Conservation (phyloP, 2,329 filamentous ascomycete genomes). For the Reticulascus tulasneorum region DNA sequence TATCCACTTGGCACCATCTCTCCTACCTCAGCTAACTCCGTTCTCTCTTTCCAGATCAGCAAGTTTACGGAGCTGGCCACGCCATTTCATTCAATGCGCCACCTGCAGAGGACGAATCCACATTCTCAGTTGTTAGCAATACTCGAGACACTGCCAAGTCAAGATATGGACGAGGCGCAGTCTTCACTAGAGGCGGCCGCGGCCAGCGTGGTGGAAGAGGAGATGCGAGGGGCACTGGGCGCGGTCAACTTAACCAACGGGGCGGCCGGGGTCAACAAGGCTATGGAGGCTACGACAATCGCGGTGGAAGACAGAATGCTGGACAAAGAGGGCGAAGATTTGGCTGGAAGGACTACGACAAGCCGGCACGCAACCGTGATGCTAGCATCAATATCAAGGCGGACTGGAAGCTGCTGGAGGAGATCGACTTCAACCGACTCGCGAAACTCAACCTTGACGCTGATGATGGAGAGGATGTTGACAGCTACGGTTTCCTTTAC, state of each 20-base stretch:
- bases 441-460: constrained; percentile 94
- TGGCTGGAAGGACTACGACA: constrained; percentile 98
- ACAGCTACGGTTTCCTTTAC: constrained; percentile 95
- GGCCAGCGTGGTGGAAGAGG: constrained; percentile 73
- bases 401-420: constrained; percentile 92
- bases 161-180: constrained; percentile 83
- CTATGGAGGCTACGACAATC: constrained; percentile 62
- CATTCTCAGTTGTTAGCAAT: constrained; percentile 97
- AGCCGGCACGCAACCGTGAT: constrained; percentile 93
- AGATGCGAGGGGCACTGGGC: constrained; percentile 28
- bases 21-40: constrained; percentile 5
- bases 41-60: constrained; percentile 63
- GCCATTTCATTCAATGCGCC: constrained; percentile 87
- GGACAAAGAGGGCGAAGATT: constrained; percentile 78
- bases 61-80: constrained; percentile 90
- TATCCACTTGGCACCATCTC: too few relatives aligned
- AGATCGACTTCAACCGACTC: constrained; percentile 96
- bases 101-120: constrained; percentile 89
- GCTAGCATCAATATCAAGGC: constrained; percentile 94
- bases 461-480: constrained; percentile 90
- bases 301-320: constrained; percentile 64
- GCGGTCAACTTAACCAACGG: constrained; percentile 58
- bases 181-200: constrained; percentile 84
- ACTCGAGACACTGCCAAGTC: constrained; percentile 80
- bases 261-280: constrained; percentile 66